Conservation (phyloP, 805 yeast species). For the Maudiozyma turicensis region DNA sequence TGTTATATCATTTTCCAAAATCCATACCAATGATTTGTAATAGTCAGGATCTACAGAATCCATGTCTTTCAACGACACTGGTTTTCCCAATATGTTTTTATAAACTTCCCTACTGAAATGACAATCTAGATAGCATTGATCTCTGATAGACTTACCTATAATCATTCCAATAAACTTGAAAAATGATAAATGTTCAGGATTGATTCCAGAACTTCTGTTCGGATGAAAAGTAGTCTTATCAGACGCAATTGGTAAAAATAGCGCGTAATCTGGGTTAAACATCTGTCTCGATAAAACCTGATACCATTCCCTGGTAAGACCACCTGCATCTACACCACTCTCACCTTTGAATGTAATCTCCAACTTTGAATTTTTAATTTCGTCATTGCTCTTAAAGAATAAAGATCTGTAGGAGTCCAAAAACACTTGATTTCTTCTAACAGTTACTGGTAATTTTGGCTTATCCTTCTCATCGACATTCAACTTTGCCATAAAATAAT, state of each 20-base stretch:
- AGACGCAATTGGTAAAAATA: conserved; percentile 83
- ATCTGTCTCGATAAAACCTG: conserved; percentile 89
- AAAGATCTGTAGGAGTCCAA: conserved; percentile 79
- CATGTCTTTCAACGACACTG: conserved; percentile 85
- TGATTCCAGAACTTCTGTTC: conserved; percentile 81
- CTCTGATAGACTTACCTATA: conserved; percentile 89
- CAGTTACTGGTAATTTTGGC: conserved; percentile 49
- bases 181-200: conserved; percentile 86
- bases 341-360: conserved; percentile 86
- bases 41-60: conserved; percentile 89
- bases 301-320: conserved; percentile 95
- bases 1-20: conserved; percentile 92
- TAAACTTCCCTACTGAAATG: conserved; percentile 94
- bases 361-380: conserved; percentile 60
- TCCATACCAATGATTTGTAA: conserved; percentile 88
- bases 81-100: conserved; percentile 68
- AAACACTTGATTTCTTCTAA: conserved; percentile 85
- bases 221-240: conserved; percentile 95
- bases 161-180: conserved; percentile 91
- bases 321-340: conserved; percentile 97
- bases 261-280: conserved; percentile 91
- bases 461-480: conserved; percentile 39
- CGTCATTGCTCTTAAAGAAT: conserved; percentile 68
- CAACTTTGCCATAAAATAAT: conserved; percentile 68
- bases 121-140: conserved; percentile 78